phyloP scores from a whole-genome alignment of 345 rosid genomes.

The Bruguiera gymnorhiza region DNA sequence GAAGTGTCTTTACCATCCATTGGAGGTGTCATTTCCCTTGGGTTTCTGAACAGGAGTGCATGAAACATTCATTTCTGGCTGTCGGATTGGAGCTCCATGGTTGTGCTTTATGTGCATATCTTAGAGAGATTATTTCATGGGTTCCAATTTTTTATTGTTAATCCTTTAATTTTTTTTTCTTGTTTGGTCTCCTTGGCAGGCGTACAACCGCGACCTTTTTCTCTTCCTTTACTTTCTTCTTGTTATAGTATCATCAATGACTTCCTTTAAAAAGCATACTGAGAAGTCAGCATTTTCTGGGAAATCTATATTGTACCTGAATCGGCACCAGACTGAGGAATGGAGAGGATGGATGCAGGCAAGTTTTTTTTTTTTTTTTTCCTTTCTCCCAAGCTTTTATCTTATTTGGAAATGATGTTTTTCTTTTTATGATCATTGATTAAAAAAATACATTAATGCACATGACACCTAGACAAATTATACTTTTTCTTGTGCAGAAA shows the following conservation, averaged over 20 bases:
- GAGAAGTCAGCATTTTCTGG: slow-evolving; percentile 81
- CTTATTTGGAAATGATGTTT: slow-evolving; percentile 12
- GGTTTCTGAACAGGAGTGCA: too few species aligned
- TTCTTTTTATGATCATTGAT: slow-evolving; percentile 8
- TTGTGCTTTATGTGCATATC: neutral
- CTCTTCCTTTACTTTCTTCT: slow-evolving; percentile 80
- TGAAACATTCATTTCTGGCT: neutral
- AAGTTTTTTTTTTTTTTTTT: slow-evolving; percentile 25
- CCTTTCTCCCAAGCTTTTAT: neutral
- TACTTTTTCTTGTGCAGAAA: neutral
- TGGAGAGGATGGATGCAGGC: slow-evolving; percentile 99
- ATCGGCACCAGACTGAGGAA: slow-evolving; percentile 95
- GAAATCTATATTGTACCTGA: slow-evolving; percentile 75
- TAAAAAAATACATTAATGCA: too few species aligned
- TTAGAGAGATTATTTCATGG: neutral
- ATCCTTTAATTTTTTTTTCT: slow-evolving; percentile 16
- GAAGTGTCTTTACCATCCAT: too few species aligned
- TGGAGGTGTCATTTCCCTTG: too few species aligned
- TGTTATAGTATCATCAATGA: slow-evolving; percentile 80
- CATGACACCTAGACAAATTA: too few species aligned
- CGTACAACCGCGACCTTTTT: slow-evolving; percentile 91
- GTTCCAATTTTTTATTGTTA: neutral
- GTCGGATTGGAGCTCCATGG: neutral
- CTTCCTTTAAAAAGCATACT: slow-evolving; percentile 77
- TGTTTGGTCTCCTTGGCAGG: slow-evolving; percentile 50